These are phyloP conservation scores for Arthrobotrys pseudoclavata DNA, from an alignment of 2,329 filamentous ascomycete species.

Conservation along the genomic window DNA sequence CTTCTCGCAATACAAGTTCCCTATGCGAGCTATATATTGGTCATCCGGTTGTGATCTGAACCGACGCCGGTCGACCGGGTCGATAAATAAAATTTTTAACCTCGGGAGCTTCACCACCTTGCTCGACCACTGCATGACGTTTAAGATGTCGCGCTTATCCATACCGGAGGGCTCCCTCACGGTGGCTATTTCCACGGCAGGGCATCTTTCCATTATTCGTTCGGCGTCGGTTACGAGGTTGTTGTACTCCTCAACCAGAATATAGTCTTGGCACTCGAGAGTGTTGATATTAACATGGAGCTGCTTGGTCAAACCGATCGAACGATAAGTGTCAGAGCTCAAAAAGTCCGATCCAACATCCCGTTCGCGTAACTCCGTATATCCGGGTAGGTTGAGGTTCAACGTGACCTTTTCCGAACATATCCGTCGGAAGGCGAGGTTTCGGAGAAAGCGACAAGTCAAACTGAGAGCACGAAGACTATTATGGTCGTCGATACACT, in stretches of 20 bases:
- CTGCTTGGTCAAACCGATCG: conserved; percentile 10
- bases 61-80: conserved; percentile 4
- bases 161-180: conserved; percentile 20
- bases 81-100: conserved; percentile 33
- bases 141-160: background rate
- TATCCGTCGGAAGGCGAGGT: conserved; percentile 16
- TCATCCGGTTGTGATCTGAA: conserved; percentile 35
- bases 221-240: background rate
- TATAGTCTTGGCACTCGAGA: conserved; percentile 7
- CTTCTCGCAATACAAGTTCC: background rate
- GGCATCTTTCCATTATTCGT: conserved; percentile 7
- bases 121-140: conserved; percentile 16
- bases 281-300: conserved; percentile 29
- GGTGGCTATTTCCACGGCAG: background rate
- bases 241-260: background rate
- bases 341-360: conserved; percentile 5
- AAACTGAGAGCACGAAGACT: conserved; percentile 24
- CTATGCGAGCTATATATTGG: conserved; percentile 29
- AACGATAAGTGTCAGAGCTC: background rate
- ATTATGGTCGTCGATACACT: conserved; percentile 29
- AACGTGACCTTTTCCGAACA: conserved; percentile 28
- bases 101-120: conserved; percentile 9
- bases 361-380: background rate
- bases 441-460: conserved; percentile 19
- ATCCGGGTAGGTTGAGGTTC: conserved; percentile 22